A percentile compares a stretch with the other conserved stretches of the same genome.
phyloP scores from a whole-genome alignment of 441 rosid genomes.

The Kokia cookei region DNA sequence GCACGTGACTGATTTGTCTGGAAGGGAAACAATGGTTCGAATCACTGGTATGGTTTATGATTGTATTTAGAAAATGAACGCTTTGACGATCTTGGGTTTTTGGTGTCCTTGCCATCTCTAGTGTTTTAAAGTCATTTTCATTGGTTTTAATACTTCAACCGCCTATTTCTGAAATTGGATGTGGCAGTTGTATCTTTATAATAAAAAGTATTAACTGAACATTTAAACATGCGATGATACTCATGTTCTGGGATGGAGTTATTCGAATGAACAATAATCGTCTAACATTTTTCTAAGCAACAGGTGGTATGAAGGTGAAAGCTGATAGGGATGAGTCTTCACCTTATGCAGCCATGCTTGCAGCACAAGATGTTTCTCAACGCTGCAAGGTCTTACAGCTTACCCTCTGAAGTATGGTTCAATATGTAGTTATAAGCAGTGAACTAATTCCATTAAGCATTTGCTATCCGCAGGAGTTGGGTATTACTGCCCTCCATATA shows the following conservation, averaged over 20 bases:
- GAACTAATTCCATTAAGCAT: neutral
- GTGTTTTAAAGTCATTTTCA: neutral
- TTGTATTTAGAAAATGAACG: neutral
- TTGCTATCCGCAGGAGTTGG: slow-evolving; percentile 41
- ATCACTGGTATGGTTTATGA: slow-evolving; percentile 37
- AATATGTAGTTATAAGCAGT: neutral
- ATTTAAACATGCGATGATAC: neutral
- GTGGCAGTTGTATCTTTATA: neutral
- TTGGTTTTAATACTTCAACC: neutral
- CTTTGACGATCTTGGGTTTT: neutral
- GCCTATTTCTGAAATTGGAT: neutral
- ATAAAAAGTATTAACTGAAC: neutral
- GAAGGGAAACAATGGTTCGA: slow-evolving; percentile 67
- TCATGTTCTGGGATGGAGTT: neutral
- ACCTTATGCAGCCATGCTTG: slow-evolving; percentile 9
- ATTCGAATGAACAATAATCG: neutral
- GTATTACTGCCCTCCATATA: slow-evolving; percentile 69
- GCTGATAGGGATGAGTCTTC: neutral
- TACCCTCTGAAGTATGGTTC: neutral
- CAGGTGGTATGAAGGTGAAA: neutral
- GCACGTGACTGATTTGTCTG: slow-evolving; percentile 74
- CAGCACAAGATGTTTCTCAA: slow-evolving; percentile 65
- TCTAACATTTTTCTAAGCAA: neutral
- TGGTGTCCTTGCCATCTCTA: neutral
- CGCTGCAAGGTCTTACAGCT: slow-evolving; percentile 50